These are phyloP conservation scores for Lecanicillium sp. DNA, from an alignment of 2,329 filamentous ascomycete genomes.

Conservation along the genomic window DNA sequence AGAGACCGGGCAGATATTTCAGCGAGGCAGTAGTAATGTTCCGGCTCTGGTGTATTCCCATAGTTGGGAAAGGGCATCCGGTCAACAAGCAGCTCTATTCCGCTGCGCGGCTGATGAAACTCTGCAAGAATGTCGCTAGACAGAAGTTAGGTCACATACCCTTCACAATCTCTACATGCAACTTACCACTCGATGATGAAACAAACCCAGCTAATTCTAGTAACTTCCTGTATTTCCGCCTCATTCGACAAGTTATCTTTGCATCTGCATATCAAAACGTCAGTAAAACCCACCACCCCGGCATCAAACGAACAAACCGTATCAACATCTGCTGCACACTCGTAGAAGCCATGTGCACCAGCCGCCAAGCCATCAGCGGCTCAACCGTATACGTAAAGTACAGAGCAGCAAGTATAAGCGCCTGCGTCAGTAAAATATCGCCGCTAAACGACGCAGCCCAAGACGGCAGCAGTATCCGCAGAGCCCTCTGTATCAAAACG, in stretches of 20 bases:
- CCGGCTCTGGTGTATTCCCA: constrained; percentile 9
- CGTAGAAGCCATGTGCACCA: constrained; percentile 14
- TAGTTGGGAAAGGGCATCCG: constrained; percentile 16
- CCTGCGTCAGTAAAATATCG: constrained; percentile 9
- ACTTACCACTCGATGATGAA: constrained; percentile 18
- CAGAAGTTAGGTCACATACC: too few species aligned
- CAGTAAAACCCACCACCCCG: too few species aligned
- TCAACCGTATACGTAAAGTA: constrained; percentile 12
- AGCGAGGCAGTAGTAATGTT: constrained; percentile 13
- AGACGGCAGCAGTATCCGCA: constrained; percentile 11
- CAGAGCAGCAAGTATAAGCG: constrained; percentile 11
- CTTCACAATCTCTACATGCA: too few species aligned
- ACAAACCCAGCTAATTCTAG: constrained; percentile 17
- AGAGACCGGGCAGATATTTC: constrained; percentile 15
- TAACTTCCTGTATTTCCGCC: constrained; percentile 11
- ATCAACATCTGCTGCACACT: constrained; percentile 13
- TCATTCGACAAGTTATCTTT: constrained; percentile 8
- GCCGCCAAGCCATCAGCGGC: constrained; percentile 13
- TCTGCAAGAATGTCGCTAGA: constrained; percentile 16
- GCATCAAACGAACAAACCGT: constrained; percentile 1
- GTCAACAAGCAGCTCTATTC: constrained; percentile 17
- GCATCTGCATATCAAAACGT: neutral
- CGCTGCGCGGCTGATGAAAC: constrained; percentile 17
- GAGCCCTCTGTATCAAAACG: constrained; percentile 7
- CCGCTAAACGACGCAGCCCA: constrained; percentile 11